Evolutionary conservation across 768 basidiomycete species (phyloP), one percentile per base, ranked within the genome.

Genomic region (Tephrocybe sp.): DNA sequence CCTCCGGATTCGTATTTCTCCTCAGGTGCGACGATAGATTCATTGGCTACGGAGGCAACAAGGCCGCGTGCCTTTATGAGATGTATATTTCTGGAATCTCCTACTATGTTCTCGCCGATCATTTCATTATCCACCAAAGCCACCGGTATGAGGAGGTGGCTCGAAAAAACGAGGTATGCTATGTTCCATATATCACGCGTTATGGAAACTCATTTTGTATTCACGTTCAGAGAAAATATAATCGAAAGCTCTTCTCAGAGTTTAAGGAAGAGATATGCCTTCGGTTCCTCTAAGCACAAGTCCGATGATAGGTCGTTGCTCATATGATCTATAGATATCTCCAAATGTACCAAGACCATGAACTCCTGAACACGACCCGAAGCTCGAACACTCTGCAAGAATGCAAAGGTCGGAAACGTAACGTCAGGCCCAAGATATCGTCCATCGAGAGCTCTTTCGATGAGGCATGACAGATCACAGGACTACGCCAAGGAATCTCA

Each of bases 11-110:
- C 34, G 34, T 15, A 51, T 21, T 9, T n/a, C 6, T 37, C 22
- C 49, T 35, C 52, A 92, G 90, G 90, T 94, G 92, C 60, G 91
- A 94, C 59, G 91, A 93, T 63, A 80, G 91, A 27, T 95, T 95
- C 60, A 77, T 92, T 38, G 92, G 92, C 1, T 94, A 94, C 64
- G 92, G 92, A 4, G 90, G 84, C 1, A 95, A 95, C 73, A 95
- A 95, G 65, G 92, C 92, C 1, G 92, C 93, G 9, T 94, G 92
- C 62, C 75, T 93, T 30, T 93, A 87, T 62, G 92, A 92, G 64
- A 89, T 95, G 82, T 92, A 91, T 68, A 72, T 95, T 6, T 84
- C 89, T 11, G 92, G 92, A 2, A 79, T 92, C 31, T 84, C 84
- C 19, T 93, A 83, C 67, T 90, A 86, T 62, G 89, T 95, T 22